phyloP scores from a whole-genome alignment of 805 yeast genomes.

The Saturnispora bothae region DNA sequence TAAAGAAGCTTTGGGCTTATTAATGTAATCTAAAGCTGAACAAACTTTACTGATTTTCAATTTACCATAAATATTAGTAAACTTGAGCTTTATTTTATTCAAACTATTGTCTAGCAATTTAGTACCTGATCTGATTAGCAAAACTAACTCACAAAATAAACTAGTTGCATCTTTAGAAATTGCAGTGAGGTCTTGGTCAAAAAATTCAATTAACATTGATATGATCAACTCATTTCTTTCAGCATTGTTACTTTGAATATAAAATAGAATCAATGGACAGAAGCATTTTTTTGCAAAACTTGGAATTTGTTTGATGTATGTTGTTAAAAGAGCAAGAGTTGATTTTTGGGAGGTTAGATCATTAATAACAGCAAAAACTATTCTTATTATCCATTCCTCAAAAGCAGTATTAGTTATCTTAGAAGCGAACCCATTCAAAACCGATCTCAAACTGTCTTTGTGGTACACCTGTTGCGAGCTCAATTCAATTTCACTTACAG shows the following conservation, averaged over 20 bases:
- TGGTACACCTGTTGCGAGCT: conserved; percentile 9
- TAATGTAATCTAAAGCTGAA: conserved; percentile 25
- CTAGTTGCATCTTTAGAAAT: conserved; percentile 12
- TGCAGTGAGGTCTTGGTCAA: conserved; percentile 11
- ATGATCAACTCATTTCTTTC: conserved; percentile 15
- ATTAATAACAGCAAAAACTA: conserved; percentile 27
- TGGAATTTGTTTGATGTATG: conserved; percentile 23
- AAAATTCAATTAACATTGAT: conserved; percentile 17
- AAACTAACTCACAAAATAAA: conserved; percentile 23
- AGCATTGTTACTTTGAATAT: conserved; percentile 14
- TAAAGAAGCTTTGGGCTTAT: conserved; percentile 33
- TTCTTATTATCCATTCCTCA: conserved; percentile 24
- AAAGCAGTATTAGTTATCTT: conserved; percentile 12
- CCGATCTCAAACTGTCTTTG: conserved; percentile 8
- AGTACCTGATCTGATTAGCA: conserved; percentile 33
- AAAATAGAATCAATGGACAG: conserved; percentile 22
- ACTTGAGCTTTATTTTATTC: conserved; percentile 17
- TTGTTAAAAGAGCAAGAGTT: conserved; percentile 26
- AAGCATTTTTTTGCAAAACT: conserved; percentile 21
- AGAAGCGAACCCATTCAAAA: conserved; percentile 14
- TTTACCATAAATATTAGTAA: conserved; percentile 21
- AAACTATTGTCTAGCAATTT: conserved; percentile 12
- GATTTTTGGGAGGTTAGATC: conserved; percentile 25
- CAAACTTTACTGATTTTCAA: conserved; percentile 25
- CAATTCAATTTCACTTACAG: conserved; percentile 20